Base-by-base conservation (phyloP, 1,139 yeast species). In the Lipomyces yarrowii region DNA sequence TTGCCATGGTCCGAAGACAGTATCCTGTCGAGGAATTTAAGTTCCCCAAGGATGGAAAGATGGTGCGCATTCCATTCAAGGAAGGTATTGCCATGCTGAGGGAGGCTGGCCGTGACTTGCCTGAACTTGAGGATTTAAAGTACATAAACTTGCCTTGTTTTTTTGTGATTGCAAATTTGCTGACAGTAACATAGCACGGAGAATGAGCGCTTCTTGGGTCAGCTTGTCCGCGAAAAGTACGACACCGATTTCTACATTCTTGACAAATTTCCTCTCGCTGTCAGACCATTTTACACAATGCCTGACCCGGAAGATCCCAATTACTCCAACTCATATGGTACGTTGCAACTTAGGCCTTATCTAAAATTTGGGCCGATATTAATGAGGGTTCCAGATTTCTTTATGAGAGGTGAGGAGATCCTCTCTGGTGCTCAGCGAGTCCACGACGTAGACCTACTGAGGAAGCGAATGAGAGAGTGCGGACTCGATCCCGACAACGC, bases 361-460 rank as follows among this genome's bases (percentile, higher is more conserved):
- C 55, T 13, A 26, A n/a, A 7, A 48, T 57, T 10, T 5, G 56
- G 23, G 11, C 13, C 26, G 11, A 4, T 30, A 23, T 21, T 32
- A 42, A 48, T n/a, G 7, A 42, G 13, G 13, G 15, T 6, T 42
- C 7, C 8, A 30, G 99, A 94, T 83, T 94, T 96, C 87, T 96
- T 96, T 84, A 94, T 94, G 98, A 89, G 99, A 82, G 99, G 99
- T 77, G 99, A 94, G 83, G 99, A 94, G 81, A 94, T 94, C 75
- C 83, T 94, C 74, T 92, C 98, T 32, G 99, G 99, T 75, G 99
- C 99, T 66, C 99, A 94, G 83, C 97, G 99, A 86, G 86, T 94
- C 74, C 99, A 94, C 79, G 99, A 96, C 78, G 87, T 96, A 64
- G 90, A 83, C 69, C 84, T 94, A 75, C 86, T 94, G 77, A 84